phyloP scores from a whole-genome alignment of 768 basidiomycete species.

The Neoboletus subvelutipes region DNA sequence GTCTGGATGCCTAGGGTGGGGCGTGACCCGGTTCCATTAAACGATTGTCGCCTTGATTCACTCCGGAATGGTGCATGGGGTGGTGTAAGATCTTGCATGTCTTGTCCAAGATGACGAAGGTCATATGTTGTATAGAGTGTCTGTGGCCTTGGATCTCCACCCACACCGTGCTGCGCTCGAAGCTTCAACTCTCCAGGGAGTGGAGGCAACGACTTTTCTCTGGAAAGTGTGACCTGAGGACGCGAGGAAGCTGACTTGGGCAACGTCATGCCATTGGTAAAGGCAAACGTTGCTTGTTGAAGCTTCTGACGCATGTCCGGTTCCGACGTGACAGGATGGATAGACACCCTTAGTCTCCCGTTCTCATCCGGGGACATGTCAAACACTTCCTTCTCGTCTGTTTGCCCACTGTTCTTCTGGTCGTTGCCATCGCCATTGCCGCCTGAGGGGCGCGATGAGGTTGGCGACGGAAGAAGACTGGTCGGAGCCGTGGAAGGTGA shows the following conservation, averaged over 20 bases:
- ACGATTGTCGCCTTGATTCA: conserved; percentile 73
- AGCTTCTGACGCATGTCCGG: conserved; percentile 56
- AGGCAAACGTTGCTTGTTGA: conserved; percentile 36
- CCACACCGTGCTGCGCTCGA: conserved; percentile 35
- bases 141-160: conserved; percentile 53
- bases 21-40: conserved; percentile 61
- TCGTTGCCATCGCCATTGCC: conserved; percentile 53
- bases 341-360: conserved; percentile 38
- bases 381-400: conserved; percentile 44
- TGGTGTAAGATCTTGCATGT: conserved; percentile 51
- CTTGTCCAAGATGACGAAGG: conserved; percentile 47
- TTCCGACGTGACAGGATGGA: conserved; percentile 60
- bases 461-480: conserved; percentile 71
- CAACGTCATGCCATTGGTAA: conserved; percentile 32
- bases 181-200: conserved; percentile 58
- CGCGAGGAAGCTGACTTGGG: conserved; percentile 21
- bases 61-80: conserved; percentile 64
- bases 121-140: conserved; percentile 66
- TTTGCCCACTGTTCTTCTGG: conserved; percentile 41
- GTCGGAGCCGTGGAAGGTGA: conserved; percentile 77
- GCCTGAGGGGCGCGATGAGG: conserved; percentile 65
- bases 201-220: conserved; percentile 80
- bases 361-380: conserved; percentile 32
- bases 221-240: conserved; percentile 31
- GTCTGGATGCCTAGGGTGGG: conserved; percentile 55